Percentiles rank a stretch among this genome's conserved stretches.
Conservation (phyloP, 1,284 basidiomycete genomes). For the Bjerkandera adusta region DNA sequence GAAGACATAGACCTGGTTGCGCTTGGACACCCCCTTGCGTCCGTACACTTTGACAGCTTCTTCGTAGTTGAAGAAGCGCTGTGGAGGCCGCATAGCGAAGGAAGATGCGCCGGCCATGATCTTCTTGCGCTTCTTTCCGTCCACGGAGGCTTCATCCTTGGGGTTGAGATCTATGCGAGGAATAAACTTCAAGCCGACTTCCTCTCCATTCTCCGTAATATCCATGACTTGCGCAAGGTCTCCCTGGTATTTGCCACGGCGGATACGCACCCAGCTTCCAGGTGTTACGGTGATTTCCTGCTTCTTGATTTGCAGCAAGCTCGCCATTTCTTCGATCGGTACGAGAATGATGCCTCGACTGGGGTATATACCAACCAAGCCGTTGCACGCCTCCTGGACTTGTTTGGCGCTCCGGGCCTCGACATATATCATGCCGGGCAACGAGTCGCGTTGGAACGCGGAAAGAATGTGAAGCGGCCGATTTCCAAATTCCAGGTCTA, state of each 20-base stretch:
- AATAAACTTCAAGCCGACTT: constrained; percentile 91
- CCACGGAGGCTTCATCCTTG: constrained; percentile 68
- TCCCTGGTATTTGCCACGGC: constrained; percentile 91
- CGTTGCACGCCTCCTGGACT: constrained; percentile 83
- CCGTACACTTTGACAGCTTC: constrained; percentile 91
- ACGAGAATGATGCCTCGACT: constrained; percentile 83
- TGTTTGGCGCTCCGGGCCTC: constrained; percentile 89
- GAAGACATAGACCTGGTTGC: constrained; percentile 79
- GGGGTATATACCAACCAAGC: constrained; percentile 90
- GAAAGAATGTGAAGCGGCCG: constrained; percentile 85
- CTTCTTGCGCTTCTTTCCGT: constrained; percentile 76
- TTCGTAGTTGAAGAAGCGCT: constrained; percentile 92
- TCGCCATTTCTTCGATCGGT: constrained; percentile 98
- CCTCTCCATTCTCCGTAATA: constrained; percentile 91
- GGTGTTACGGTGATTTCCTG: constrained; percentile 84
- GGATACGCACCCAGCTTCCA: constrained; percentile 95
- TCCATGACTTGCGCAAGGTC: constrained; percentile 97
- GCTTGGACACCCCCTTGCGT: constrained; percentile 69
- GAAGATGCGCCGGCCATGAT: constrained; percentile 41
- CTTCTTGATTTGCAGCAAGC: constrained; percentile 93
- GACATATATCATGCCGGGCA: constrained; percentile 94
- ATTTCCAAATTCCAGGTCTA: constrained; percentile 76
- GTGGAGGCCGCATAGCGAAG: constrained; percentile 75
- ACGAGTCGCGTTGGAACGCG: constrained; percentile 93
- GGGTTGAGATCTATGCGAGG: constrained; percentile 97